Evolutionary conservation across 2,329 filamentous ascomycete genomes (phyloP), one percentile per base, ranked within the genome.

Genomic region (Cytospora chrysosperma): DNA sequence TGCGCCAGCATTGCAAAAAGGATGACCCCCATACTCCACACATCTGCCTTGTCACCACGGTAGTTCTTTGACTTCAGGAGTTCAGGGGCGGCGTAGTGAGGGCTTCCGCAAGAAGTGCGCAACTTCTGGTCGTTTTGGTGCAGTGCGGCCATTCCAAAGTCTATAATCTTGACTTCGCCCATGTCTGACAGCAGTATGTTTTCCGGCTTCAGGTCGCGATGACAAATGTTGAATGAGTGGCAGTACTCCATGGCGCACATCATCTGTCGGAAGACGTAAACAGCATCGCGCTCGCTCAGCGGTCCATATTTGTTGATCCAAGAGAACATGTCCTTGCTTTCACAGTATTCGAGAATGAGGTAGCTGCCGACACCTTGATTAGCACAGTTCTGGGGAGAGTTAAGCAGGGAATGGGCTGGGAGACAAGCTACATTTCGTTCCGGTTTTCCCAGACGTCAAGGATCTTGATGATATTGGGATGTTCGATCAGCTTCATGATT

Each of bases 391-490:
- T 30, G 21, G 27, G 12, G 32, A 34, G 32, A 26, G 56, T 24
- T 9, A 53, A 64, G 12, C 12, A 34, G 19, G 15, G 30, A 5
- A 47, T n/a, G 9, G 17, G 27, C 49, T 9, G 5, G 34, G 17
- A 64, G 49, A 7, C 24, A 24, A 78, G 91, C 79, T 81, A 97
- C 91, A 99, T 88, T 76, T 99, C 93, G 62, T 92, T 91, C 26
- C 91, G 85, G 73, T 97, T 98, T 78, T 99, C 95, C 94, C 94
- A 99, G 32, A 99, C 94, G 77, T 99, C 95, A 73, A 94, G 95
- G 12, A 99, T 79, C 69, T 91, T 92, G 75, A 97, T 93, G 70
- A 98, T 94, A 74, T 98, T 95, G 7, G 90, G 91, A 76, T 99
- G 95, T 71, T 97, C 89, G 65, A 98, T 91, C 63, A 98, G 84